Evolutionary conservation across 1,284 basidiomycete genomes (phyloP), one percentile per base, ranked within the genome.

Genomic region (Moesziomyces sp.): DNA sequence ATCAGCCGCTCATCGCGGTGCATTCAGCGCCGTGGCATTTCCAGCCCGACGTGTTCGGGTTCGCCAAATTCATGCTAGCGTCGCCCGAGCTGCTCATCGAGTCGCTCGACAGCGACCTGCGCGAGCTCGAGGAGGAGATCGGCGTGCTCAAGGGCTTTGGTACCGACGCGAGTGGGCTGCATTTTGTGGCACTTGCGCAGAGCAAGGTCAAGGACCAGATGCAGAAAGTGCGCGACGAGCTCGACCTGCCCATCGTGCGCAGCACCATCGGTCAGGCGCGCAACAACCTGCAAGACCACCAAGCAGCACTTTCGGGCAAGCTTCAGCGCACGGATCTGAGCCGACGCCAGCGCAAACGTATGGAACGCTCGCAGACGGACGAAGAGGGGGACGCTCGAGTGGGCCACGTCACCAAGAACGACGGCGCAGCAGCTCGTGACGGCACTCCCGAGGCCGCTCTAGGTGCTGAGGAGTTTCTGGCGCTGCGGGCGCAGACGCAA

Each of bases 11-110:
- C 92, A 4, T 98, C n/a, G 91, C 92, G 11, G 91, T 93, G 16
- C 92, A 95, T 74, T 89, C 93, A 77, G 93, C 94, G 0, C 95
- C 96, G 8, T 98, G 95, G 87, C 90, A 97, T 83, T 98, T 99
- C 86, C 88, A 95, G 21, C 97, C 95, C 0, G 94, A 98, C 81
- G 92, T 97, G 26, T 90, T 91, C 74, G 86, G 88, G 21, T 98
- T 92, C 83, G 89, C 94, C 40, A 95, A 93, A 78, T 97, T 98
- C 86, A 97, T 98, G 93, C 90, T 99, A 21, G 94, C 94, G 13
- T 93, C 94, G 0, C 94, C 96, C 0, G 87, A 90, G 28, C 59
- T 77, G 24, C 91, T 95, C 81, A 87, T 91, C 46, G 82, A 87
- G 13, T 91, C 93, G 79, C 88, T 97, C 16, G 87, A 89, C 0